A percentile compares a stretch with the other conserved stretches of the same genome.
These are phyloP conservation scores for Daedalea quercina DNA, from an alignment of 768 basidiomycete species.

Conservation along the genomic window DNA sequence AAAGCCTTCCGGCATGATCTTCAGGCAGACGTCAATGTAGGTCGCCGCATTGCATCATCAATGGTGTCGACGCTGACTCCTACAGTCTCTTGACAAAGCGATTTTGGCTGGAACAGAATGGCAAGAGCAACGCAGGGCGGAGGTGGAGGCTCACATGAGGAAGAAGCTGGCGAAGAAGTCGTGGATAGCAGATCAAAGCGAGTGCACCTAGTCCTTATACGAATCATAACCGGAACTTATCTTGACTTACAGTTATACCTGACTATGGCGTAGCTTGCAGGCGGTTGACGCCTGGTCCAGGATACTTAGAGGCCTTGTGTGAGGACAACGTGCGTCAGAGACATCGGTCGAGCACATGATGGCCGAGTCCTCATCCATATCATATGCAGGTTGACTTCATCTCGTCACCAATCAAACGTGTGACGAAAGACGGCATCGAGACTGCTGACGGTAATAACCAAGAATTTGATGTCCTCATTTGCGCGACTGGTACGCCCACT, in stretches of 20 bases:
- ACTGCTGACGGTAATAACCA: constrained; percentile 45
- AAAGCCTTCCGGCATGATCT: constrained; percentile 40
- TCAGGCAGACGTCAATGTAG: constrained; percentile 44
- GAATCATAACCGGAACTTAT: background rate
- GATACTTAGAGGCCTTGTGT: constrained; percentile 60
- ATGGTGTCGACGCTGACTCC: background rate
- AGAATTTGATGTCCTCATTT: constrained; percentile 54
- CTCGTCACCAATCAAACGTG: constrained; percentile 39
- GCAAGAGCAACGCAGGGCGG: constrained; percentile 14
- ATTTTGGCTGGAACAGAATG: no score
- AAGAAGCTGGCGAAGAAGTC: constrained; percentile 48
- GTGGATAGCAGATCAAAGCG: constrained; percentile 52
- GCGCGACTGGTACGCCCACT: constrained; percentile 45
- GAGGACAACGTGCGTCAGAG: constrained; percentile 44
- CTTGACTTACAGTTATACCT: constrained; percentile 40
- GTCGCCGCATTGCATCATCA: constrained; percentile 6
- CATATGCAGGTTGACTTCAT: constrained; percentile 43
- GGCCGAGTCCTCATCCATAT: no score
- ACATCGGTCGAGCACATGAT: background rate
- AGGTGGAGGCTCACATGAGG: constrained; percentile 36
- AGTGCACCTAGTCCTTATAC: constrained; percentile 8
- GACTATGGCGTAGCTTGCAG: constrained; percentile 53
- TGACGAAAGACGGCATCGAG: constrained; percentile 51
- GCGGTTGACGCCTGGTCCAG: constrained; percentile 59
- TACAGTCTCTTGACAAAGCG: background rate